phyloP scores from a whole-genome alignment of 345 rosid genomes.

The Trapa incisa region DNA sequence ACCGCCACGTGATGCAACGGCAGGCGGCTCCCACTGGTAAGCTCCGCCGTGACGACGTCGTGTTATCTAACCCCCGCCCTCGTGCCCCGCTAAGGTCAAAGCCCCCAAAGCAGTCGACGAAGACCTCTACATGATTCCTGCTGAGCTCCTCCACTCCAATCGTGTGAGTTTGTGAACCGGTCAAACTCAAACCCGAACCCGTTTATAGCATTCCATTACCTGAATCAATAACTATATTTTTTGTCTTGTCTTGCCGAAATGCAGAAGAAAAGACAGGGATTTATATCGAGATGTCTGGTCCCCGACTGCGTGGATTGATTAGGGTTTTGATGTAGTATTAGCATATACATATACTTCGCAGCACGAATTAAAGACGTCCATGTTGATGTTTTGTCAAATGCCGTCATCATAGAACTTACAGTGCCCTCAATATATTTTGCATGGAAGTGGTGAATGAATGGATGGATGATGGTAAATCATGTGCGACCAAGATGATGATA shows the following conservation, averaged over 20 bases:
- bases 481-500: too few species aligned
- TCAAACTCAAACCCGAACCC: too few species aligned
- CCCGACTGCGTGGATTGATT: constrained; percentile 29
- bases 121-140: constrained; percentile 27
- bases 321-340: too few species aligned
- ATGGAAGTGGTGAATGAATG: too few species aligned
- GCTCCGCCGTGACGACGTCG: constrained; percentile 1
- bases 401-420: too few species aligned
- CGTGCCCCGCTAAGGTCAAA: background rate
- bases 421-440: too few species aligned
- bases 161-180: constrained; percentile 19
- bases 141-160: constrained; percentile 20
- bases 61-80: background rate
- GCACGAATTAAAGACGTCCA: too few species aligned
- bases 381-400: too few species aligned
- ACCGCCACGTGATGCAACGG: constrained; percentile 3
- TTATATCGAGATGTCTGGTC: constrained; percentile 54
- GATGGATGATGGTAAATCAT: too few species aligned
- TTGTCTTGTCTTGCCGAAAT: background rate
- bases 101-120: constrained; percentile 20
- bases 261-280: constrained; percentile 50
- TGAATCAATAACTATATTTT: too few species aligned
- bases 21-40: constrained; percentile 4
- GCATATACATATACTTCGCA: too few species aligned
- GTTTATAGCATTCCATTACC: background rate